Base-by-base conservation (phyloP, 495 filamentous ascomycete species). In the Rostrohypoxylon terebratum region DNA sequence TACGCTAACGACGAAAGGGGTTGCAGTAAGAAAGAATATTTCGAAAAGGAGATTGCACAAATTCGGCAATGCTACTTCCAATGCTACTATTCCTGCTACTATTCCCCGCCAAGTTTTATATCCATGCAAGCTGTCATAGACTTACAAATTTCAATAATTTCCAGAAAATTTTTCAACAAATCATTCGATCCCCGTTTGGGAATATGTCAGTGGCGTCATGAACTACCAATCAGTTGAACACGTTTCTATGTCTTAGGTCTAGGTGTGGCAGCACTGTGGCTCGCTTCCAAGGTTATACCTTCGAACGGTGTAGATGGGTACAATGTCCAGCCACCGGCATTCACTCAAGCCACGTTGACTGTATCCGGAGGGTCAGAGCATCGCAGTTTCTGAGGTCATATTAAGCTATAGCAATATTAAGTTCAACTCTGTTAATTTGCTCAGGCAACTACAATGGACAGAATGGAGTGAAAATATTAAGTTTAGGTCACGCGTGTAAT, bases 151-250 rank as follows among this genome's bases (percentile, higher is more conserved):
- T 68, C 58, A 23, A 73, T 57, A 68, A 73, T 68, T 63, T 68
- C 45, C 51, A 73, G 68, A 72, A 72, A 53, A n/a, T n/a, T n/a
- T 58, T 66, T 62, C 42, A 38, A 38, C 10, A 21, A 68, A 73
- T 73, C 59, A n/a, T 68, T 53, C 60, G 70, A 69, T 73, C 16
- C 65, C 53, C 14, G 51, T 38, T 57, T 34, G 11, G 33, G 59
- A 59, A 60, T 40, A 51, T 64, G 59, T 50, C 34, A 68, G 65
- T 73, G 65, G 70, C 70, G 65, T 73, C 65, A 69, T 73, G 54
- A 68, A 36, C 55, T 54, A 11, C 65, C 63, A 72, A 71, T 65
- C 44, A 61, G 57, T 47, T 66, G 25, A 36, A 45, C 40, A 36
- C 20, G 55, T 40, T 57, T 66, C 10, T 4, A 42, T 47, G 18